Evolutionary conservation across 1,284 basidiomycete genomes (phyloP).

Genomic region (Rhodotorula sp.): DNA sequence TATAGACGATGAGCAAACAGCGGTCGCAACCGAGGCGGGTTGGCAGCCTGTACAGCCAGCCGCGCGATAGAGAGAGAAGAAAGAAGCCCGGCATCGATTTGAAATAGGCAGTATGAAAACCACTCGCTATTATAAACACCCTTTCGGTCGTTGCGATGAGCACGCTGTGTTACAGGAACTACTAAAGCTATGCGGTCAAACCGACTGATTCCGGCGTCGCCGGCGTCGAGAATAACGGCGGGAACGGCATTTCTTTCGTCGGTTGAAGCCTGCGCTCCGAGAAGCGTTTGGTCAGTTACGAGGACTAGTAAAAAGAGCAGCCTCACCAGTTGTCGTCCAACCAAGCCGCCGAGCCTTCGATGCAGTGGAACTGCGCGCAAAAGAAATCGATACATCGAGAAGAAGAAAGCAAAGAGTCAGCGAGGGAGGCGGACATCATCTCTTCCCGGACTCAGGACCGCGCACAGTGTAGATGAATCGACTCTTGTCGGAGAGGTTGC

Average conservation of each 20-base stretch:
- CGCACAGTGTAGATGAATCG: conserved; percentile 76
- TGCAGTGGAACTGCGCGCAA: conserved; percentile 65
- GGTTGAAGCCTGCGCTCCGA: conserved; percentile 16
- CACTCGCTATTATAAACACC: too few species aligned
- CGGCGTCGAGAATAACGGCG: background rate
- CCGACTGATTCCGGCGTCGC: background rate
- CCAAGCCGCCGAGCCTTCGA: conserved; percentile 55
- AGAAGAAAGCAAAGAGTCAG: too few species aligned
- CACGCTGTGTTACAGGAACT: too few species aligned
- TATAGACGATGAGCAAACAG: too few species aligned
- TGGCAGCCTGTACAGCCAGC: too few species aligned
- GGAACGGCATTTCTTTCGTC: conserved; percentile 14
- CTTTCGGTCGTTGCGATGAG: too few species aligned
- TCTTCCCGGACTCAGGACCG: background rate
- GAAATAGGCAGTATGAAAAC: too few species aligned
- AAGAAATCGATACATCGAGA: background rate
- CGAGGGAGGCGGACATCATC: background rate
- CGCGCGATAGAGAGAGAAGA: too few species aligned
- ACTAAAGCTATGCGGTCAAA: background rate
- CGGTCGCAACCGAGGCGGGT: too few species aligned
- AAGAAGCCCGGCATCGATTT: too few species aligned
- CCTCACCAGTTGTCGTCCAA: conserved; percentile 67
- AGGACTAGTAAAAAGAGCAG: too few species aligned
- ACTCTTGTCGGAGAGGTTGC: conserved; percentile 65
- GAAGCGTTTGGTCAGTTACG: too few species aligned